phyloP scores from a whole-genome alignment of 2,329 filamentous ascomycete species.

The Pseudogymnoascus sp. region DNA sequence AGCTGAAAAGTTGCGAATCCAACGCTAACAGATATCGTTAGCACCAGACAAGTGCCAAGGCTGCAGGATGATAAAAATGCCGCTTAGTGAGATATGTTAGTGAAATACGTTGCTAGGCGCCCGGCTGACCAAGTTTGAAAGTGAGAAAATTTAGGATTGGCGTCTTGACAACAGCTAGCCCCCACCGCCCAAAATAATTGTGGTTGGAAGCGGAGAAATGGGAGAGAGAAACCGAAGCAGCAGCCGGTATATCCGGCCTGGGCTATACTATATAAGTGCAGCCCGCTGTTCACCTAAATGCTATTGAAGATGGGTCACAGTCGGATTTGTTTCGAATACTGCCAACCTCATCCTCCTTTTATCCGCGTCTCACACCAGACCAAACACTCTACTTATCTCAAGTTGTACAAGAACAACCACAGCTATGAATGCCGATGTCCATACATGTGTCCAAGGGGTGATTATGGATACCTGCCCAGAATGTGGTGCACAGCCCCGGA shows the following conservation, averaged over 20 bases:
- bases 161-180: not conserved
- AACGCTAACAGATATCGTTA: not conserved
- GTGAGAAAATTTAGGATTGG: not conserved
- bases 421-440: not conserved
- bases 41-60: not conserved
- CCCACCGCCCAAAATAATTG: not conserved
- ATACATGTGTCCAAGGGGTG: not conserved
- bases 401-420: not conserved
- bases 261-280: not conserved
- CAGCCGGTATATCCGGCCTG: not conserved
- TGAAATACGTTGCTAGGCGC: not conserved
- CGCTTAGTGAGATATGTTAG: not conserved
- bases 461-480: not conserved
- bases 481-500: not conserved
- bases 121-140: constrained; percentile 3
- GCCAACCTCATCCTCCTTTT: not conserved
- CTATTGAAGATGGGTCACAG: not conserved
- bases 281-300: not conserved
- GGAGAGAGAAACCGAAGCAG: not conserved
- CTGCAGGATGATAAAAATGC: not conserved
- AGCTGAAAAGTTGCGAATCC: not conserved
- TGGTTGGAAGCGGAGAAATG: not conserved
- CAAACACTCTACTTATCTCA: not conserved
- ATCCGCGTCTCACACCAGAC: not conserved
- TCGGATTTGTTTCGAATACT: not conserved